Evolutionary conservation across 805 yeast species (phyloP), one percentile per base, ranked within the genome.

Genomic region (Starmerella scarabaei): DNA sequence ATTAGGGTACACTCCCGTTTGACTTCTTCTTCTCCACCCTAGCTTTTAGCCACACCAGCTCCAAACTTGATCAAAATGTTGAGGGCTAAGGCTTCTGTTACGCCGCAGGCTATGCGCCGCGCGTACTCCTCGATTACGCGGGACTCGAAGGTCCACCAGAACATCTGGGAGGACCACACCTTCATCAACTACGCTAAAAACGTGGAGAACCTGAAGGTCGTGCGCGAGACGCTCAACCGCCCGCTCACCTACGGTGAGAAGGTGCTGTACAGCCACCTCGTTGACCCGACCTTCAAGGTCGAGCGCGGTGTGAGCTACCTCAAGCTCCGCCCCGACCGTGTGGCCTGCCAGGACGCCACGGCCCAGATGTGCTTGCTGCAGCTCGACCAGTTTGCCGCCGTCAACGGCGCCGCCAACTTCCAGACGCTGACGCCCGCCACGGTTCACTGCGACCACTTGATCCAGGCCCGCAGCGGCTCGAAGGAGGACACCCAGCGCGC

Each of bases 331-430:
- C 97, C 97, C 41, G 97, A 86, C 64, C 77, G 97, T 64, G 96
- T 88, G 47, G 96, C 96, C 36, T 85, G 94, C 80, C 97, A 86
- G 71, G 97, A 86, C 70, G 97, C 97, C 43, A 84, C 95, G 43
- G 96, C 96, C 43, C 97, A 86, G 70, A 86, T 86, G 97, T 95
- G 96, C 42, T 73, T 86, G 53, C 69, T 86, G 58, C 97, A 86
- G 69, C 47, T 48, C 18, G 52, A 50, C 40, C 52, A 48, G 42
- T 48, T 48, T 28, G 52, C 52, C 20, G 52, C 52, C 5, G 52
- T 40, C 15, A 44, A 50, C 41, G 41, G 45, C 28, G 45, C 47
- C 11, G 24, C 39, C 15, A 38, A 50, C 42, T 86, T 86, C 64
- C 72, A 75, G 59, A 93, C 86, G 38, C 93, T 93, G 42, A 88